A percentile compares a stretch with the other conserved stretches of the same genome.
phyloP scores from a whole-genome alignment of 2,329 filamentous ascomycete genomes.

The Pestalotiopsis sp. region DNA sequence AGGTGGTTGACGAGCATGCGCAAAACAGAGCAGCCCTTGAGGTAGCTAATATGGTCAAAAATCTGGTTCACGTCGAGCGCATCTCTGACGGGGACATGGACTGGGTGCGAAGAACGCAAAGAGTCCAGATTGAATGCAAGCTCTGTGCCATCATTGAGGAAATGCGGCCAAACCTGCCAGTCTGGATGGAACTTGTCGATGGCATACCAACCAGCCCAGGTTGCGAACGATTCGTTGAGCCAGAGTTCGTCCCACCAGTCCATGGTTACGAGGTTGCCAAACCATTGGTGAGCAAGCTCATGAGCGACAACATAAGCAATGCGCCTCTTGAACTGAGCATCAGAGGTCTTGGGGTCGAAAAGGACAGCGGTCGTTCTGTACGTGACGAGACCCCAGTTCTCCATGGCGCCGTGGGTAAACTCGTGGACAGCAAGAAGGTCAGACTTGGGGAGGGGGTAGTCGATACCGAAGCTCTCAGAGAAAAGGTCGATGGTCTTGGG shows the following conservation, averaged over 20 bases:
- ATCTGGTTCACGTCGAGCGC: conserved; percentile 97
- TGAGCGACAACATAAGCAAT: conserved; percentile 98
- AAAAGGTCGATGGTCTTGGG: conserved; percentile 96
- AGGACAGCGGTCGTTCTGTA: conserved; percentile 94
- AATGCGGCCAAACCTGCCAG: conserved; percentile 98
- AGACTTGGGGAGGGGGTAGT: conserved; percentile 91
- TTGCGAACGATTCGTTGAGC: conserved; percentile 96
- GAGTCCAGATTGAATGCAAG: conserved; percentile 88
- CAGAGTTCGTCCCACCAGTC: conserved; percentile 95
- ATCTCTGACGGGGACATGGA: conserved; percentile 92
- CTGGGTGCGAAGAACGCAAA: conserved; percentile 89
- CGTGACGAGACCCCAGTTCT: conserved; percentile 96
- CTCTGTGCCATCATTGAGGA: conserved; percentile 93
- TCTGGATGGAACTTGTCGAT: conserved; percentile 92
- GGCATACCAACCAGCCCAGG: conserved; percentile 96
- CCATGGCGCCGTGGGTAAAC: conserved; percentile 87
- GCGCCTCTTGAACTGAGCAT: conserved; percentile 87
- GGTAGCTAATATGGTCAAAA: conserved; percentile 94
- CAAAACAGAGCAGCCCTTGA: conserved; percentile 95
- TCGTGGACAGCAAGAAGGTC: conserved; percentile 91
- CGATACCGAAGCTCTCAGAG: conserved; percentile 90
- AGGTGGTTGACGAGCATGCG: conserved; percentile 94
- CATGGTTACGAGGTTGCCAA: conserved; percentile 94
- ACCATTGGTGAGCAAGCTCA: conserved; percentile 96
- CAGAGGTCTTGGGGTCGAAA: conserved; percentile 92